Conservation (phyloP, 1,139 yeast species). For the Zygosaccharomyces pseudobailii region DNA sequence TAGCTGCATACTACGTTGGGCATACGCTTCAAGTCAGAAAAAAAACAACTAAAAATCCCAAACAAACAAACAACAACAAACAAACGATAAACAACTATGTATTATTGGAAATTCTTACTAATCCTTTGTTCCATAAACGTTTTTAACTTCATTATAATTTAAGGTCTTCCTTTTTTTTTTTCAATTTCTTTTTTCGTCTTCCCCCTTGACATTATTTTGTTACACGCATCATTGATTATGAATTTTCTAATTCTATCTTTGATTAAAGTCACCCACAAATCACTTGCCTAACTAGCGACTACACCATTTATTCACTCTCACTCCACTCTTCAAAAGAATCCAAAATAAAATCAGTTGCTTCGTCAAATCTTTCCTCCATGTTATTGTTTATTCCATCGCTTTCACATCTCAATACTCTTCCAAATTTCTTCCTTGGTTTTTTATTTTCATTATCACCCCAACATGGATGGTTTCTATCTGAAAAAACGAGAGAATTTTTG, state of each 20-base stretch:
- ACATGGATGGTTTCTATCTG: conserved; percentile 68
- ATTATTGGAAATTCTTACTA: background rate
- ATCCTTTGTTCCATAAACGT: background rate
- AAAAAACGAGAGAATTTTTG: conserved; percentile 76
- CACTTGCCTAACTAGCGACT: too few relatives aligned
- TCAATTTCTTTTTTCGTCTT: background rate
- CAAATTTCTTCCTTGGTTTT: conserved; percentile 83
- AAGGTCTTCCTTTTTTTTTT: background rate
- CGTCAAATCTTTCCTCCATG: conserved; percentile 77
- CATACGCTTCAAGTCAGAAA: background rate
- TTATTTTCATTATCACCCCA: conserved; percentile 65
- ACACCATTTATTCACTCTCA: conserved; percentile 26
- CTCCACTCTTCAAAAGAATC: conserved; percentile 56
- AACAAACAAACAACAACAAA: background rate
- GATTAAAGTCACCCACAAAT: background rate
- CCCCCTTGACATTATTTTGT: background rate
- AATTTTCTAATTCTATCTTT: background rate
- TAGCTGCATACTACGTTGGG: background rate
- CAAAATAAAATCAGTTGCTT: conserved; percentile 74
- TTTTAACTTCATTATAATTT: background rate
- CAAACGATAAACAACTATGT: background rate
- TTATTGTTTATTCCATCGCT: conserved; percentile 73
- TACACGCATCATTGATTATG: background rate
- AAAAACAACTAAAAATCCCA: too few relatives aligned
- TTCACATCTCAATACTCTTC: conserved; percentile 74